Conservation (phyloP, 306 rosid genomes). For the Vigna nakashimae region DNA sequence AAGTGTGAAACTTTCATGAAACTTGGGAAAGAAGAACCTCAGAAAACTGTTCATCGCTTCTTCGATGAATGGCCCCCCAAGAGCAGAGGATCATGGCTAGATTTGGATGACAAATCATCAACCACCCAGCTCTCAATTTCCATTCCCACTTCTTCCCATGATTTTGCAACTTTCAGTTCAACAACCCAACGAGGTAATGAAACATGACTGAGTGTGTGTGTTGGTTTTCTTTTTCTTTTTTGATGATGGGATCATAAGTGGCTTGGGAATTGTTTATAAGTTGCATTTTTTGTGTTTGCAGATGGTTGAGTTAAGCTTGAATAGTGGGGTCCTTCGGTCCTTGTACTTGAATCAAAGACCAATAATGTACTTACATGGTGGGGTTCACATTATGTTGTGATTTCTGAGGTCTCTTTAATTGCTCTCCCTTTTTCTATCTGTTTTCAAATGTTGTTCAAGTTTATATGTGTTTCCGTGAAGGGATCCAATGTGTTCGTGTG, state of each 20-base stretch:
- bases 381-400: conserved; percentile 40
- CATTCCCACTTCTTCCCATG: conserved; percentile 73
- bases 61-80: conserved; percentile 91
- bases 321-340: conserved; percentile 43
- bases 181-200: conserved; percentile 57
- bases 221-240: not conserved
- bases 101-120: conserved; percentile 83
- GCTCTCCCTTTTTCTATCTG: conserved; percentile 6
- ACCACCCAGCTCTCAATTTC: conserved; percentile 90
- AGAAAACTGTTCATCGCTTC: conserved; percentile 88
- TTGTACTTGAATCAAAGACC: conserved; percentile 53
- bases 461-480: conserved; percentile 56
- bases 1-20: conserved; percentile 43
- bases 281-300: conserved; percentile 49
- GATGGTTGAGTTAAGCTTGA: conserved; percentile 60
- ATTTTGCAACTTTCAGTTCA: conserved; percentile 70
- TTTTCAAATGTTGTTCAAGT: conserved; percentile 37
- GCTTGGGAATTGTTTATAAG: not conserved
- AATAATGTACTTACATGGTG: conserved; percentile 54
- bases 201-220: not conserved
- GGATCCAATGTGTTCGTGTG: conserved; percentile 58
- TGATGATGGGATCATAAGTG: conserved; percentile 5
- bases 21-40: conserved; percentile 68
- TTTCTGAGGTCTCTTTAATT: conserved; percentile 44
- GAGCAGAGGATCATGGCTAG: conserved; percentile 78